Conservation (phyloP, 108 stramenopile genomes). For the Fragilaria crotonensis region DNA sequence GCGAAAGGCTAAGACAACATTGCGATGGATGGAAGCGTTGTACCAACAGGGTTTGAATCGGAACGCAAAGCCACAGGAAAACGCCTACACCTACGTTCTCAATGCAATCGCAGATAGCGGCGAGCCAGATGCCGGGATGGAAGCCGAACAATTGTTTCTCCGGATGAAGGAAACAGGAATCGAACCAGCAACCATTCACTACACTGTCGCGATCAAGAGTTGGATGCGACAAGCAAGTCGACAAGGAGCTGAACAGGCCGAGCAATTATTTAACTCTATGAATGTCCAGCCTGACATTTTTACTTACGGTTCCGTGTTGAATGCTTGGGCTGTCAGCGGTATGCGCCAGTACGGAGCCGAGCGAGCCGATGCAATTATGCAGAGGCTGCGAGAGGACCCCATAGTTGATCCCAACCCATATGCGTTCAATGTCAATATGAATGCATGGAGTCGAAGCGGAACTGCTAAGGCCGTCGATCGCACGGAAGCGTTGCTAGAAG, state of each 20-base stretch:
- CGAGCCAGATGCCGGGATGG: slow-evolving; percentile 43
- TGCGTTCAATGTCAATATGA: slow-evolving; percentile 15
- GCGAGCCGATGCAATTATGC: not conserved
- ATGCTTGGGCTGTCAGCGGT: slow-evolving; percentile 60
- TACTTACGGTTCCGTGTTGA: slow-evolving; percentile 29
- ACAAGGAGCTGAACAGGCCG: not conserved
- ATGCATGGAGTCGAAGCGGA: slow-evolving; percentile 47
- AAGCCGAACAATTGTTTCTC: slow-evolving; percentile 51
- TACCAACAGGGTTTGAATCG: slow-evolving; percentile 38
- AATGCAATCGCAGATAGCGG: slow-evolving; percentile 44
- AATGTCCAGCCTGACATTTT: not conserved
- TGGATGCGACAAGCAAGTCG: slow-evolving; percentile 10
- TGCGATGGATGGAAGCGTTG: slow-evolving; percentile 64
- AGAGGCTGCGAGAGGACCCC: not conserved
- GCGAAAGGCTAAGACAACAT: slow-evolving; percentile 4
- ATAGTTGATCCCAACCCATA: not conserved
- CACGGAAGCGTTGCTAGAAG: slow-evolving; percentile 33
- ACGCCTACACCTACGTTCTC: slow-evolving; percentile 60
- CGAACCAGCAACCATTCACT: slow-evolving; percentile 29
- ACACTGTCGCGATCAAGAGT: slow-evolving; percentile 41
- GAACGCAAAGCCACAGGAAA: slow-evolving; percentile 39
- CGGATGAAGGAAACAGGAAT: slow-evolving; percentile 9
- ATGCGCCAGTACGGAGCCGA: not conserved
- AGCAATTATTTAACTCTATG: not conserved
- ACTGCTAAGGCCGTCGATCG: slow-evolving; percentile 34